Percentiles rank a stretch among this genome's conserved stretches.
phyloP scores from a whole-genome alignment of 768 basidiomycete species.

The Pulveroboletus frians region DNA sequence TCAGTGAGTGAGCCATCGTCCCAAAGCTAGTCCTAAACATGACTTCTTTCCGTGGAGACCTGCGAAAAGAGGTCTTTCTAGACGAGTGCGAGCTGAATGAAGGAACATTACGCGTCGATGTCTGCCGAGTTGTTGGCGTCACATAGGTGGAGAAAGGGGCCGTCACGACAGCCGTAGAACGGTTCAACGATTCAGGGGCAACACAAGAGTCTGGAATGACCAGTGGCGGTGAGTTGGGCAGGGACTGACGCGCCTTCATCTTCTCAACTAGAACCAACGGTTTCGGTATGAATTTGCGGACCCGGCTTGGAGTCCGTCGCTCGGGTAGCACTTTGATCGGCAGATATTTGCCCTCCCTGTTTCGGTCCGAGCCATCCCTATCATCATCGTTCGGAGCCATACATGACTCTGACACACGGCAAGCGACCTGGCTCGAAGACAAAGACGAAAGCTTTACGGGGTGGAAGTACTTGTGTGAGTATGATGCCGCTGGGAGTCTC shows the following conservation, averaged over 20 bases:
- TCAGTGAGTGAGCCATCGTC: constrained; percentile 1
- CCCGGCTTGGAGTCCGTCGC: not conserved
- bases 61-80: constrained; percentile 6
- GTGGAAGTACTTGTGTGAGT: not conserved
- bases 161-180: not conserved
- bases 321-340: not conserved
- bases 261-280: constrained; percentile 22
- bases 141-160: not conserved
- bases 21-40: not conserved
- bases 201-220: not conserved
- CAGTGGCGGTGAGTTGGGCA: not conserved
- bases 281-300: constrained; percentile 22
- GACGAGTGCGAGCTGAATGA: not conserved
- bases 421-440: not conserved
- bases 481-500: not conserved
- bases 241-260: constrained; percentile 16
- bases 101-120: not conserved
- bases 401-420: not conserved
- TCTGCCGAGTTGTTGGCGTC: constrained; percentile 6
- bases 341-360: not conserved
- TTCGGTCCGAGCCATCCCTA: not conserved
- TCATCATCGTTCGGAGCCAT: constrained; percentile 5
- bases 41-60: constrained; percentile 1
- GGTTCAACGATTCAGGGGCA: not conserved
- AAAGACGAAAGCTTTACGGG: not conserved